Conservation (phyloP, 768 basidiomycete species). For the Tricholoma matsutake region DNA sequence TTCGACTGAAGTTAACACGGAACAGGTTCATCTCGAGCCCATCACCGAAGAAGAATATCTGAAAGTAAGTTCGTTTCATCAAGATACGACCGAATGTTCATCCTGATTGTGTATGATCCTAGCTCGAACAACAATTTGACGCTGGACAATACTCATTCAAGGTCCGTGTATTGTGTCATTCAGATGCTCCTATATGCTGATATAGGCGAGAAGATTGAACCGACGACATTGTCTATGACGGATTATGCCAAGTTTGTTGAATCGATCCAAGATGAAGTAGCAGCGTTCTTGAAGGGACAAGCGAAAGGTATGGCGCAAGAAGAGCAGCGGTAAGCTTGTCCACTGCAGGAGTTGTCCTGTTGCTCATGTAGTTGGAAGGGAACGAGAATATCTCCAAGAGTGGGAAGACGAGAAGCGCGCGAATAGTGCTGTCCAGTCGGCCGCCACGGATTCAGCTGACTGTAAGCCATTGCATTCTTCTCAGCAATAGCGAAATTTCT, state of each 20-base stretch:
- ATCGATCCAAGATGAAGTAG: slow-evolving; percentile 39
- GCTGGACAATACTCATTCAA: slow-evolving; percentile 51
- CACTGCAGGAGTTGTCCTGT: slow-evolving; percentile 3
- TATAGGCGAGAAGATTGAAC: slow-evolving; percentile 38
- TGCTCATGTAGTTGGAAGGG: slow-evolving; percentile 25
- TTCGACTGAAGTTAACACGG: not conserved
- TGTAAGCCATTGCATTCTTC: not conserved
- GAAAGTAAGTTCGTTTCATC: slow-evolving; percentile 31
- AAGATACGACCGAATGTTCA: not conserved
- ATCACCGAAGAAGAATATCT: slow-evolving; percentile 47
- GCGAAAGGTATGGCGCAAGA: slow-evolving; percentile 32
- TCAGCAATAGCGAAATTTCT: not conserved
- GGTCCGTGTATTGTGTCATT: slow-evolving; percentile 16
- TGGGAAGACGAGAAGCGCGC: slow-evolving; percentile 35
- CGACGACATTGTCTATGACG: slow-evolving; percentile 49
- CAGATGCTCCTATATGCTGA: not conserved
- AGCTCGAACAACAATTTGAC: slow-evolving; percentile 52
- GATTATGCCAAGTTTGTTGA: slow-evolving; percentile 42
- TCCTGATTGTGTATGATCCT: not conserved
- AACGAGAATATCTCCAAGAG: slow-evolving; percentile 37
- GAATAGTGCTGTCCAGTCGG: not conserved
- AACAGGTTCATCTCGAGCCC: slow-evolving; percentile 49
- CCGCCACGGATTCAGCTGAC: not conserved
- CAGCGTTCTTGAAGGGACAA: slow-evolving; percentile 40
- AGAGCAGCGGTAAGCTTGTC: slow-evolving; percentile 34